phyloP scores from a whole-genome alignment of 345 rosid genomes.

The Brassica napus region Da-Ae NC_063437.1:10086501-10087000 shows the following conservation, averaged over 20 bases:
- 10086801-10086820: neutral
- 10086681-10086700: constrained; percentile 92
- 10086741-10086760: constrained; percentile 83
- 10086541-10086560: neutral
- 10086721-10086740: constrained; percentile 92
- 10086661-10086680: constrained; percentile 78
- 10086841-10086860: constrained; percentile 52
- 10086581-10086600: constrained; percentile 7
- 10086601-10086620: neutral
- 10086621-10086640: neutral
- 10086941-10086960: constrained; percentile 70
- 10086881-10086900: constrained; percentile 94
- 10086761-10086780: neutral
- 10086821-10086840: neutral
- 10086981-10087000: neutral
- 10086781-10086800: too few relatives aligned
- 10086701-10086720: constrained; percentile 79
- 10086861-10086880: constrained; percentile 83
- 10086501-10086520: neutral
- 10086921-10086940: constrained; percentile 73
- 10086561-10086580: constrained; percentile 14
- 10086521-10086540: constrained; percentile 2
- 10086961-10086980: constrained; percentile 68
- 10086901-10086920: constrained; percentile 80
- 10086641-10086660: constrained; percentile 10